Conservation (phyloP, 2,329 filamentous ascomycete genomes). For the Arthrinium phaeospermum region DNA sequence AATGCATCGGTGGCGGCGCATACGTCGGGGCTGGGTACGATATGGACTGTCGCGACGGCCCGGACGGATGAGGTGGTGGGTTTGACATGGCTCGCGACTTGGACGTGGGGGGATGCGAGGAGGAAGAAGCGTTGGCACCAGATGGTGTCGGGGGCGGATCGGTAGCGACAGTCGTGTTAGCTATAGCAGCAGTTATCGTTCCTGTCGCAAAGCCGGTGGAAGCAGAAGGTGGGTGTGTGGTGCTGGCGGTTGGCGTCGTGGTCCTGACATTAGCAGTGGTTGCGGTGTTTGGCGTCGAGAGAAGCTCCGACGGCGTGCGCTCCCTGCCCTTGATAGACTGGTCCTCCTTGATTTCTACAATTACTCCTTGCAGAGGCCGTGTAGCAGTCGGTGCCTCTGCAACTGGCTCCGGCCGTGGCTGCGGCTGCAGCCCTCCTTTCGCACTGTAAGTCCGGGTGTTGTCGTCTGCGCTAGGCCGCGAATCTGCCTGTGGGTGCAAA, state of each 20-base stretch:
- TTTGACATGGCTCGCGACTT: slow-evolving; percentile 36
- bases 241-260: slow-evolving; percentile 1
- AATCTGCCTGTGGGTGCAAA: neutral
- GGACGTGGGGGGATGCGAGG: neutral
- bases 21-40: slow-evolving; percentile 37
- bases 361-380: slow-evolving; percentile 16
- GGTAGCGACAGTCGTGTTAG: slow-evolving; percentile 13
- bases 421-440: slow-evolving; percentile 18
- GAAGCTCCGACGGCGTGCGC: slow-evolving; percentile 6
- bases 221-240: slow-evolving; percentile 11
- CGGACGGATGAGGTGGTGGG: slow-evolving; percentile 35
- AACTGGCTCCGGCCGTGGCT: slow-evolving; percentile 10
- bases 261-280: slow-evolving; percentile 11
- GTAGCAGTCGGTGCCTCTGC: slow-evolving; percentile 8
- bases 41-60: slow-evolving; percentile 33
- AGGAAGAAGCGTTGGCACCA: slow-evolving; percentile 6
- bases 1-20: slow-evolving; percentile 36
- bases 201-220: slow-evolving; percentile 2
- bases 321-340: slow-evolving; percentile 16
- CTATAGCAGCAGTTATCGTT: slow-evolving; percentile 12
- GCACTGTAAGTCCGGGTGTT: slow-evolving; percentile 2
- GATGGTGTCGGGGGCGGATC: neutral
- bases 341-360: slow-evolving; percentile 16
- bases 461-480: slow-evolving; percentile 5
- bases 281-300: slow-evolving; percentile 2